Conservation (phyloP, 179 eudicot genomes). For the Sideroxylon spinosum region DNA sequence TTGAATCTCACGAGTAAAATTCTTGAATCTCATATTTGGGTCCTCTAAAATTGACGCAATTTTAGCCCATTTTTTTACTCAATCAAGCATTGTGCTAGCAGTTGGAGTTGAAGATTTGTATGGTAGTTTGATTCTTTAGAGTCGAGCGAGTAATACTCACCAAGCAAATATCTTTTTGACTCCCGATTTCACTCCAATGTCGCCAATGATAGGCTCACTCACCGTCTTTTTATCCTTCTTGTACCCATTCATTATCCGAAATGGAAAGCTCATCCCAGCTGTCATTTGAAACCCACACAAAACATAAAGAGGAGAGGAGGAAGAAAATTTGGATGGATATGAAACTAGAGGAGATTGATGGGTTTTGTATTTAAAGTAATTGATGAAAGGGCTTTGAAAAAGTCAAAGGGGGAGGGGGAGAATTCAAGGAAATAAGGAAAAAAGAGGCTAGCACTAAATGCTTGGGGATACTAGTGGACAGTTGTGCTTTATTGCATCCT, state of each 20-base stretch:
- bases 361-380: not conserved
- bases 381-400: constrained; percentile 16
- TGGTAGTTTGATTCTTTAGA: no score
- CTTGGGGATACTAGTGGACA: constrained; percentile 9
- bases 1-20: constrained; percentile 39
- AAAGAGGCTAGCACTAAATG: constrained; percentile 7
- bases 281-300: no score
- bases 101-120: not conserved
- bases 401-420: not conserved
- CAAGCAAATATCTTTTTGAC: no score
- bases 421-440: constrained; percentile 13
- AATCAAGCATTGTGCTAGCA: constrained; percentile 27
- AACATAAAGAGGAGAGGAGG: no score
- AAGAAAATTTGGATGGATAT: no score
- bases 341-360: no score
- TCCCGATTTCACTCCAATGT: no score
- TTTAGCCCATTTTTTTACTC: constrained; percentile 20
- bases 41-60: constrained; percentile 14
- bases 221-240: no score
- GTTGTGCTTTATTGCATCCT: constrained; percentile 13
- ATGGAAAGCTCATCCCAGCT: no score
- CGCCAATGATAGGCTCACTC: no score
- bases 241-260: no score
- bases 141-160: no score
- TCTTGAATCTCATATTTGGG: constrained; percentile 37